These are phyloP conservation scores for Exophiala aquamarina DNA, from an alignment of 2,329 filamentous ascomycete species.

Conservation along the genomic window DNA sequence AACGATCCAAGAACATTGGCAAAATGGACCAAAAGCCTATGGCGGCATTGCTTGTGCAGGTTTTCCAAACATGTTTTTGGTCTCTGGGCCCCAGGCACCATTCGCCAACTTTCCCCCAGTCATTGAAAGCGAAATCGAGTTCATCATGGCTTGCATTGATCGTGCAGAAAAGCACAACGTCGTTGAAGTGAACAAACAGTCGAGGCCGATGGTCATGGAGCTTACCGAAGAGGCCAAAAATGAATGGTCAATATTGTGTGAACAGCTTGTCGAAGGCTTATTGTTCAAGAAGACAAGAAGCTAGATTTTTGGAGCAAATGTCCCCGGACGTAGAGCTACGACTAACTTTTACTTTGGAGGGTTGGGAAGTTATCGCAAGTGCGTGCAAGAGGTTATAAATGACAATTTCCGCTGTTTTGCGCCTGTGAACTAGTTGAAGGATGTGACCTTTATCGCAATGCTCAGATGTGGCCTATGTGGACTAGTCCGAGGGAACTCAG, in stretches of 20 bases:
- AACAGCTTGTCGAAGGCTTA: slow-evolving; percentile 29
- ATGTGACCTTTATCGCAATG: too few relatives aligned
- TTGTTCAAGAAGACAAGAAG: slow-evolving; percentile 52
- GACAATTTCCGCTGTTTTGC: neutral
- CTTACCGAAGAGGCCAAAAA: slow-evolving; percentile 46
- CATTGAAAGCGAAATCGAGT: slow-evolving; percentile 56
- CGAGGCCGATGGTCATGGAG: slow-evolving; percentile 52
- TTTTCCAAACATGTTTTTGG: slow-evolving; percentile 51
- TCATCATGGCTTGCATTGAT: slow-evolving; percentile 31
- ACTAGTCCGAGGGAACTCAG: too few relatives aligned
- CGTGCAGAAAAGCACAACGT: slow-evolving; percentile 40
- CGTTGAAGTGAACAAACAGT: slow-evolving; percentile 11
- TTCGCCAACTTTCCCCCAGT: slow-evolving; percentile 56
- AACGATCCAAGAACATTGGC: slow-evolving; percentile 37
- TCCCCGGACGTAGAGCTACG: slow-evolving; percentile 49
- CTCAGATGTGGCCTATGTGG: too few relatives aligned
- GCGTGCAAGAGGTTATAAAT: neutral
- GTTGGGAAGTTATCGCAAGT: neutral
- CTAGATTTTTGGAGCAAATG: slow-evolving; percentile 52
- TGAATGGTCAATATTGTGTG: slow-evolving; percentile 50
- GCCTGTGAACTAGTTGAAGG: too few relatives aligned
- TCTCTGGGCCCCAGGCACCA: slow-evolving; percentile 57
- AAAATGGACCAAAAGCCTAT: slow-evolving; percentile 35
- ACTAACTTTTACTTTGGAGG: slow-evolving; percentile 16
- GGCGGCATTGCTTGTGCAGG: slow-evolving; percentile 40